phyloP scores from a whole-genome alignment of 495 filamentous ascomycete species.

The Aspergillus campestris region DNA sequence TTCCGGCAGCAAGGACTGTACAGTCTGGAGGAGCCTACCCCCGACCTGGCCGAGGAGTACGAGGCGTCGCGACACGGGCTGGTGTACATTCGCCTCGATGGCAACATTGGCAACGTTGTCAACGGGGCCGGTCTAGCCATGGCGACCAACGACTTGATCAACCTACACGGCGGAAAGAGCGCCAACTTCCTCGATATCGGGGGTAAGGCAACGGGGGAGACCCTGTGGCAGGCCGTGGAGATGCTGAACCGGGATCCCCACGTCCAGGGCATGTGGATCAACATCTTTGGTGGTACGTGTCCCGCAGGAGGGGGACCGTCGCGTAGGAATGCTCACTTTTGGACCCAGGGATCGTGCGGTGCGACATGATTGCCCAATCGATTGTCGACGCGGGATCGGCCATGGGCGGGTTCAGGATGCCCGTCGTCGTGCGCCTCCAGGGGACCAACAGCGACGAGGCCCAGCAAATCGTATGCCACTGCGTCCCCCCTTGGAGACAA shows the following conservation, averaged over 20 bases:
- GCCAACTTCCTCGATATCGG: slow-evolving; percentile 29
- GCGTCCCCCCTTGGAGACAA: not conserved
- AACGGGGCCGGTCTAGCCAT: slow-evolving; percentile 30
- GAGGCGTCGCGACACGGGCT: slow-evolving; percentile 18
- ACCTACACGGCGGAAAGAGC: slow-evolving; percentile 17
- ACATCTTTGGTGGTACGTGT: slow-evolving; percentile 27
- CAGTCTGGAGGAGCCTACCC: slow-evolving; percentile 10
- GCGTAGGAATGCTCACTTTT: not conserved
- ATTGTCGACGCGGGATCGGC: slow-evolving; percentile 18
- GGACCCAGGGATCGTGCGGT: slow-evolving; percentile 23
- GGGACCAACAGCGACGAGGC: slow-evolving; percentile 23
- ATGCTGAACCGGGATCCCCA: slow-evolving; percentile 16
- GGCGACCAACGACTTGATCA: slow-evolving; percentile 29
- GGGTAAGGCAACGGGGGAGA: slow-evolving; percentile 20
- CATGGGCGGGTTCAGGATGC: slow-evolving; percentile 16
- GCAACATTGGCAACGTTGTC: slow-evolving; percentile 27
- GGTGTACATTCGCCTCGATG: slow-evolving; percentile 23
- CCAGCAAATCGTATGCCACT: slow-evolving; percentile 13
- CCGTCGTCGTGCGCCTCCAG: slow-evolving; percentile 25
- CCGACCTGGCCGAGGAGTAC: slow-evolving; percentile 14
- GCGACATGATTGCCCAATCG: slow-evolving; percentile 29
- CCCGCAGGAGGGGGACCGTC: no score
- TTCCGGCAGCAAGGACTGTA: slow-evolving; percentile 20
- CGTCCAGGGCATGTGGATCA: slow-evolving; percentile 19
- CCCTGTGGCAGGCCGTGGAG: slow-evolving; percentile 20